These are phyloP conservation scores for Lecanicillium sp. DNA, from an alignment of 2,329 filamentous ascomycete genomes.

Conservation along the genomic window DNA sequence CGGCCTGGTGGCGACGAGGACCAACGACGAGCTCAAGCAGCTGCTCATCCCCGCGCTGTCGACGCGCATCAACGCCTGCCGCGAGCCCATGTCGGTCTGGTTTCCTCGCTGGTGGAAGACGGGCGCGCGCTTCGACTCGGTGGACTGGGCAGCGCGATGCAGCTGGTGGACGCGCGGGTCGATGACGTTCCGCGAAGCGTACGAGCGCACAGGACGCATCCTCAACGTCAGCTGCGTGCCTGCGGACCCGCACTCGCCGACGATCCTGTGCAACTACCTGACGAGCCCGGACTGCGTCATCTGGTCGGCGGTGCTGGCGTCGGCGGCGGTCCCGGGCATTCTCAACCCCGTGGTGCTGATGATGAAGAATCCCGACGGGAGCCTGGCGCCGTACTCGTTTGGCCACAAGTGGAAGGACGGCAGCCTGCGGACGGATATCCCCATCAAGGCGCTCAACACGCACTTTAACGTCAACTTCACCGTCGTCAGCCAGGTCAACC, in stretches of 20 bases:
- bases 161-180: constrained; percentile 89
- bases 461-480: constrained; percentile 99
- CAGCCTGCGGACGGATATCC: constrained; percentile 87
- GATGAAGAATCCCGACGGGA: constrained; percentile 75
- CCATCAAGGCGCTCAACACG: constrained; percentile 84
- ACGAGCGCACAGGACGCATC: constrained; percentile 86
- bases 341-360: constrained; percentile 90
- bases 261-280: constrained; percentile 90
- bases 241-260: constrained; percentile 85
- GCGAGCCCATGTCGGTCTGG: constrained; percentile 72
- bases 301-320: constrained; percentile 93
- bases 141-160: constrained; percentile 81
- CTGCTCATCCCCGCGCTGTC: constrained; percentile 84
- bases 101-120: constrained; percentile 80
- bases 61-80: constrained; percentile 74
- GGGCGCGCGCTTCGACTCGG: constrained; percentile 85
- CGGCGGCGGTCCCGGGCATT: constrained; percentile 91
- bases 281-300: constrained; percentile 96
- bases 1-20: constrained; percentile 78
- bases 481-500: constrained; percentile 83
- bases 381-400: constrained; percentile 83
- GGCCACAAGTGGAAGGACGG: constrained; percentile 99
- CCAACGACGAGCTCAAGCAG: constrained; percentile 80
- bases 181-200: constrained; percentile 91
- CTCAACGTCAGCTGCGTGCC: constrained; percentile 95